Percentiles rank a stretch among this genome's conserved stretches.
These are phyloP conservation scores for Flaveria brownii DNA, from an alignment of 129 eudicot species.

Conservation along the genomic window DNA sequence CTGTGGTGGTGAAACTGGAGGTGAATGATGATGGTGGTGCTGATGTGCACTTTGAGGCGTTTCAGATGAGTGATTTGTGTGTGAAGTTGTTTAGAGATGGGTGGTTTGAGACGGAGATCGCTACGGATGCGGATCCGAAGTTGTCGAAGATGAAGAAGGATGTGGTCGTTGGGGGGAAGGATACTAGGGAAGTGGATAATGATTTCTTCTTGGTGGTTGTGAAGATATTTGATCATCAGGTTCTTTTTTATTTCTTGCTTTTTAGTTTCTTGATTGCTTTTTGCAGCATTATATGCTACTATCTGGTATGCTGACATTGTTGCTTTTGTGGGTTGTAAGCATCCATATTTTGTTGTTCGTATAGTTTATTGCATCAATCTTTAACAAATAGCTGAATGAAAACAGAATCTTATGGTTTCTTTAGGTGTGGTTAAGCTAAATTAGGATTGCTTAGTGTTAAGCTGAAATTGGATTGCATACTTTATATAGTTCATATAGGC, in stretches of 20 bases:
- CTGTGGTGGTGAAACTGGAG: conserved; percentile 82
- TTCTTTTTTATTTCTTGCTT: conserved; percentile 18
- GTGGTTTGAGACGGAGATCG: conserved; percentile 76
- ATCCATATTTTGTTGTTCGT: no score
- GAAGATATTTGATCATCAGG: conserved; percentile 96
- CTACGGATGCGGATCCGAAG: conserved; percentile 66
- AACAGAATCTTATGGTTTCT: not conserved
- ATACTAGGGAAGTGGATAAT: conserved; percentile 83
- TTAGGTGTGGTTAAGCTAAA: not conserved
- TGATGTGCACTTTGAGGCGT: conserved; percentile 95
- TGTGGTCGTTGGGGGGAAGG: conserved; percentile 94
- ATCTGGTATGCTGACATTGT: not conserved
- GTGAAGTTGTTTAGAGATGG: conserved; percentile 80
- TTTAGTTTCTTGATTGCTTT: conserved; percentile 66
- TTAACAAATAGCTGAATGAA: not conserved
- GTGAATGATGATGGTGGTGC: conserved; percentile 95
- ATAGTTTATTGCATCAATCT: not conserved
- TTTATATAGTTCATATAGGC: no score
- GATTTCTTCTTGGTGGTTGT: conserved; percentile 98
- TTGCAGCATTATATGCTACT: not conserved
- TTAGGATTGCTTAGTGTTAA: not conserved
- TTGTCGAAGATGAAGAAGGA: conserved; percentile 90
- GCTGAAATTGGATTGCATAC: no score
- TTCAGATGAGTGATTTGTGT: conserved; percentile 98
- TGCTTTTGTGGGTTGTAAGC: conserved; percentile 2